Evolutionary conservation across 192 early-diverging fungal species (phyloP), one percentile per base, ranked within the genome.

Genomic region (Oehlia diaphana): DNA sequence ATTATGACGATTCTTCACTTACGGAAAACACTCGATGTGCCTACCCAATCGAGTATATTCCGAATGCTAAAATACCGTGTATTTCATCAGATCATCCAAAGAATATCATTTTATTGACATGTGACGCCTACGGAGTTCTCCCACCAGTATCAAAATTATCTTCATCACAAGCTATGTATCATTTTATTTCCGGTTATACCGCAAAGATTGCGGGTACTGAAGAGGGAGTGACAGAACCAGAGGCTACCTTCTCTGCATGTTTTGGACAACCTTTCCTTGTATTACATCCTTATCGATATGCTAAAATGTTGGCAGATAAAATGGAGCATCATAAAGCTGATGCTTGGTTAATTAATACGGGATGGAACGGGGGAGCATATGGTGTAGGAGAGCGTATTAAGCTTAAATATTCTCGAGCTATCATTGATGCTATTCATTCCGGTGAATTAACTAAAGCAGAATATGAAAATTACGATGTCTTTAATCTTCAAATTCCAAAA

Each of bases 131-230:
- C 84, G 97, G 97, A 82, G 93, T 98, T 50, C 87, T 98, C 44
- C 97, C 97, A 16, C 97, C 97, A 35, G 94, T 95, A 39, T 92
- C 95, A 78, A 94, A 94, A 83, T 88, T 98, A 79, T 93, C 91
- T 8, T 86, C 95, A 8, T 92, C 88, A 4, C 97, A 98, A 83
- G 94, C 93, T 82, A 95, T 95, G 92, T 98, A 97, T 89, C 96
- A 97, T 87, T 98, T 98, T 85, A 97, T 98, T 84, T 94, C 93
- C 66, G 97, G 97, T 31, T 98, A 97, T 90, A 98, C 97, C 1
- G 95, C 97, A 81, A 98, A 98, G 93, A 95, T 98, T 83, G 94
- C 97, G 23, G 97, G 97, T 67, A 98, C 97, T 37, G 97, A 98
- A 81, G 95, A 96, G 13, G 97, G 97, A 74, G 90, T 98, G 42